These are phyloP conservation scores for Obba rivulosa DNA, from an alignment of 768 basidiomycete species.

Conservation along the genomic window DNA sequence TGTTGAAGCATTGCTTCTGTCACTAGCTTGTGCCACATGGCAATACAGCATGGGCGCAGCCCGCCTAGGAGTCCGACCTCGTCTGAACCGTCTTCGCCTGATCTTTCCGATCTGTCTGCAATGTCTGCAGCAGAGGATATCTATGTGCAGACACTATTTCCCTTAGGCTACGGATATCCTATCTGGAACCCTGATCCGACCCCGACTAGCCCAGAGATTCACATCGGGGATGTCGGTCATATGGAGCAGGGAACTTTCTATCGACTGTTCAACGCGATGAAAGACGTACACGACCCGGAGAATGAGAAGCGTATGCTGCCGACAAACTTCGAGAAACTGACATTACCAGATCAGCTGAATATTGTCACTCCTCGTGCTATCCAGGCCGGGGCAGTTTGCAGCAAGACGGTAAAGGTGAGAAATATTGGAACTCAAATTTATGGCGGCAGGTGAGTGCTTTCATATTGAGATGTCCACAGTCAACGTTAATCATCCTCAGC, in stretches of 20 bases:
- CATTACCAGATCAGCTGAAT: not conserved
- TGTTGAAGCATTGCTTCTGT: too few relatives aligned
- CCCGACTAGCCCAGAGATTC: conserved; percentile 2
- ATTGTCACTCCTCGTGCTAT: not conserved
- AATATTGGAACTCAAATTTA: not conserved
- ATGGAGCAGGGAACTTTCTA: conserved; percentile 6
- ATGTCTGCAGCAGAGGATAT: not conserved
- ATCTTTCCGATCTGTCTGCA: too few relatives aligned
- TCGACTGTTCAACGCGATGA: conserved; percentile 8
- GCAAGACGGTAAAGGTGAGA: not conserved
- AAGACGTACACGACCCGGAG: not conserved
- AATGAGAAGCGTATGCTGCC: conserved; percentile 1
- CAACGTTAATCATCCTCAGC: not conserved
- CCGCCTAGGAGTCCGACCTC: too few relatives aligned
- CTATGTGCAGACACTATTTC: conserved; percentile 7
- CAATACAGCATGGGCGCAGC: too few relatives aligned
- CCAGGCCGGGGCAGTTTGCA: not conserved
- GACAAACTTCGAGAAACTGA: conserved; percentile 4
- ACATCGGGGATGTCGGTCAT: conserved; percentile 14
- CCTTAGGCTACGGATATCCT: conserved; percentile 10
- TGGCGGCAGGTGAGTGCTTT: not conserved
- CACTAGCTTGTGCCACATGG: too few relatives aligned
- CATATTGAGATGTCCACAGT: not conserved
- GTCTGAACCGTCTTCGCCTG: too few relatives aligned
- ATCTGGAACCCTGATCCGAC: conserved; percentile 12